A percentile compares a stretch with the other conserved stretches of the same genome.
phyloP scores from a whole-genome alignment of 441 rosid species.

The Adansonia madagascariensis region DNA sequence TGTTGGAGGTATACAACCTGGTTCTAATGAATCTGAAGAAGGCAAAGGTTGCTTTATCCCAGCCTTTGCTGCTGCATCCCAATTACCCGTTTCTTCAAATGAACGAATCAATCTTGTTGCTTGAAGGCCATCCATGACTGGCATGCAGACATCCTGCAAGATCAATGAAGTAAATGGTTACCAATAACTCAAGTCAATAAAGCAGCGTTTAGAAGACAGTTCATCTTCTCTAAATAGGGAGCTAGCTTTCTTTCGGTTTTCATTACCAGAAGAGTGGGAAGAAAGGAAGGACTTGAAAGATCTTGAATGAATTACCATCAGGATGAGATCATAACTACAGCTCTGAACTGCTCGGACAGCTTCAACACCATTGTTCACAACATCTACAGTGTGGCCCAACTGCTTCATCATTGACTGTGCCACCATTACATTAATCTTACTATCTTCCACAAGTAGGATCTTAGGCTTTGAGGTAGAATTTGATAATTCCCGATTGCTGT shows the following conservation, averaged over 20 bases:
- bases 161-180: slow-evolving; percentile 15
- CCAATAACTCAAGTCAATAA: neutral
- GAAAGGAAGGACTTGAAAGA: neutral
- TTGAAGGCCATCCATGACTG: slow-evolving; percentile 85
- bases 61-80: slow-evolving; percentile 75
- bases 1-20: slow-evolving; percentile 30
- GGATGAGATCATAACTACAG: slow-evolving; percentile 64
- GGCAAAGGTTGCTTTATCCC: slow-evolving; percentile 55
- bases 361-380: slow-evolving; percentile 80
- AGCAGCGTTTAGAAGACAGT: neutral
- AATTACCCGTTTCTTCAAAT: slow-evolving; percentile 76
- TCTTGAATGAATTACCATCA: slow-evolving; percentile 65
- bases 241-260: neutral
- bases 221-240: neutral
- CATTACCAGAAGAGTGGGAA: neutral
- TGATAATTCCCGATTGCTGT: slow-evolving; percentile 33
- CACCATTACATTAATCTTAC: slow-evolving; percentile 87
- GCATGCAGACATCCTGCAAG: slow-evolving; percentile 93
- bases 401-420: slow-evolving; percentile 85
- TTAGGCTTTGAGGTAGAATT: slow-evolving; percentile 55
- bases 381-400: slow-evolving; percentile 71
- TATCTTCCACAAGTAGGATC: slow-evolving; percentile 94
- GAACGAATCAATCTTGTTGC: slow-evolving; percentile 90
- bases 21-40: slow-evolving; percentile 33
- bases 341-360: slow-evolving; percentile 67